Evolutionary conservation across 805 yeast genomes (phyloP), one percentile per base, ranked within the genome.

Genomic region (Naumovozyma baii): DNA sequence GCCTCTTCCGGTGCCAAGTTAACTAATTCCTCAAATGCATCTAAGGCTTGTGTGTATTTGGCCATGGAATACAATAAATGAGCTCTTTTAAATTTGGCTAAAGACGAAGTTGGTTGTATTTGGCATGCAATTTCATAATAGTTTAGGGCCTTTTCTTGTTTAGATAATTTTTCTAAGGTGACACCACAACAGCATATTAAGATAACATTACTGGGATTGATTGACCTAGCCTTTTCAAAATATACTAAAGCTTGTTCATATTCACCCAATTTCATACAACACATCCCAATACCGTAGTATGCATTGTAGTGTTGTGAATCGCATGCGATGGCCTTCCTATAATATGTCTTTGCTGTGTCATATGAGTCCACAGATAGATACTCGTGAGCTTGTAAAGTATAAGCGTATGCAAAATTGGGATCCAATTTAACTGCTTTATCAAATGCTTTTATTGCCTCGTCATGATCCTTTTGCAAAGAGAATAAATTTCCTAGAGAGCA

Each of bases 271-370:
- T 86, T 84, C 58, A 86, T 72, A 57, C 80, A 82, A 20, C 87
- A 94, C 90, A 87, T 86, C 5, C 97, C 98, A 41, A 92, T 74
- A 19, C 98, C 98, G 54, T 92, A 92, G 53, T 88, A 77, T 0
- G 97, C 96, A 61, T 90, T 92, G 61, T 88, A 92, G 57, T 86
- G 96, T 41, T 87, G 69, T 35, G 80, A 71, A 52, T 90, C 95
- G 32, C 79, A 70, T 18, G 80, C 65, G 34, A 92, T 68, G 3
- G 96, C 94, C 45, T 70, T 68, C 29, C 95, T 63, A 69, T 87
- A 92, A 44, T 85, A 76, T 41, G 81, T 84, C 45, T 83, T 72
- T 0, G 98, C 96, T 55, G 78, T 74, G 55, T 87, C 96, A 62
- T 81, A 84, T 29, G 94, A 87, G 63, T 94, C 98, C 52, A 76